Conservation (phyloP, 2,329 filamentous ascomycete genomes). For the Phyllosticta paracitricarpa region DNA sequence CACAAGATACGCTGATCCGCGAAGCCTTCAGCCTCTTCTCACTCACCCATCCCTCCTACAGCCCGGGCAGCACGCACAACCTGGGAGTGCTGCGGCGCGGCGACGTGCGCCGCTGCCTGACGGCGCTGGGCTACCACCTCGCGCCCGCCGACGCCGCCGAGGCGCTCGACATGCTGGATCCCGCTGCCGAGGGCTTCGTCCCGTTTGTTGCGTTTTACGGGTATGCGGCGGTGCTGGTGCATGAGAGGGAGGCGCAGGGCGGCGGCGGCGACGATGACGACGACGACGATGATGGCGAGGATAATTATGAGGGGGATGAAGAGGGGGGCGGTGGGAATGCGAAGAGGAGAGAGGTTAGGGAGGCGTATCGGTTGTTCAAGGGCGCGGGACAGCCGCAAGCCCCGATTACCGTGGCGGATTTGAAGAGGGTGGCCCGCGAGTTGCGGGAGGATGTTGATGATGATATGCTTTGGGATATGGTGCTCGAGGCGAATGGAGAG, state of each 20-base stretch:
- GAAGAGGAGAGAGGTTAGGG: conserved; percentile 59
- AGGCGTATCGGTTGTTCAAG: conserved; percentile 75
- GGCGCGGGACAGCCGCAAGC: conserved; percentile 38
- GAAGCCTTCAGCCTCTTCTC: conserved; percentile 81
- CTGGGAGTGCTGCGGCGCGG: conserved; percentile 32
- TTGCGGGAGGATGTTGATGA: conserved; percentile 80
- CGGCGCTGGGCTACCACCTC: conserved; percentile 52
- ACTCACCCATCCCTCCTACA: conserved; percentile 17
- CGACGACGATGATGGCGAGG: conserved; percentile 25
- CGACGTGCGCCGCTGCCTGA: conserved; percentile 39
- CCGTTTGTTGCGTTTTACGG: conserved; percentile 75
- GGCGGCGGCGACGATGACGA: conserved; percentile 25
- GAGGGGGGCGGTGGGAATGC: conserved; percentile 13
- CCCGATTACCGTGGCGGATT: conserved; percentile 69
- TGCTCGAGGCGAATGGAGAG: conserved; percentile 75
- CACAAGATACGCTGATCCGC: conserved; percentile 81
- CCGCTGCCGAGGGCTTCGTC: conserved; percentile 67
- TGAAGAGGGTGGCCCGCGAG: conserved; percentile 68
- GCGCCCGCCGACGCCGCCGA: conserved; percentile 57
- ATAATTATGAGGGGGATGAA: neutral
- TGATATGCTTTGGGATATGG: conserved; percentile 82
- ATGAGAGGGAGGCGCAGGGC: conserved; percentile 22
- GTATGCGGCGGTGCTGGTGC: conserved; percentile 78
- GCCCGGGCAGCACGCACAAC: conserved; percentile 49
- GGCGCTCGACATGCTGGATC: conserved; percentile 74